These are phyloP conservation scores for Colletotrichum siamense DNA, from an alignment of 2,329 filamentous ascomycete genomes.

Conservation along the genomic window DNA sequence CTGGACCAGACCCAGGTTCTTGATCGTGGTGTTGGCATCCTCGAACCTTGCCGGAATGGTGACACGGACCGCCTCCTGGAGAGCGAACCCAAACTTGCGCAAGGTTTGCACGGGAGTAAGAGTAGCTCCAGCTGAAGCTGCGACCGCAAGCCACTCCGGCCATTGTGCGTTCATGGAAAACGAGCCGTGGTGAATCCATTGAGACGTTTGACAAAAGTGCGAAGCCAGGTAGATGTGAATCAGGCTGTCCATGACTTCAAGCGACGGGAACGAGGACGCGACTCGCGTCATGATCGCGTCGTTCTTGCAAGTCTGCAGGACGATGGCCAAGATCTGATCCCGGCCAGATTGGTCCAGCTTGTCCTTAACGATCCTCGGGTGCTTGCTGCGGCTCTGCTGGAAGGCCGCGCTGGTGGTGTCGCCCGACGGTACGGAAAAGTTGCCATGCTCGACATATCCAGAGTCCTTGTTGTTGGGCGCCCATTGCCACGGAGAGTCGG, in stretches of 20 bases:
- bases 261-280: conserved; percentile 66
- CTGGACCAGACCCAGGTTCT: conserved; percentile 55
- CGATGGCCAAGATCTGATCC: conserved; percentile 68
- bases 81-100: conserved; percentile 64
- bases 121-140: conserved; percentile 65
- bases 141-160: conserved; percentile 65
- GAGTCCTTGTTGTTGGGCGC: conserved; percentile 49
- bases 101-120: conserved; percentile 62
- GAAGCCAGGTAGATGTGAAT: conserved; percentile 65
- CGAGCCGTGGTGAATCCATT: conserved; percentile 67
- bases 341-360: conserved; percentile 53
- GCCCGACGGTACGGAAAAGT: conserved; percentile 47
- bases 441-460: conserved; percentile 47
- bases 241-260: conserved; percentile 64
- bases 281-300: conserved; percentile 55
- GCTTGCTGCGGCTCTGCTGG: conserved; percentile 39
- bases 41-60: conserved; percentile 44
- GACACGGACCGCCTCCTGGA: conserved; percentile 56
- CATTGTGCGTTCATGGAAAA: conserved; percentile 60
- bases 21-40: conserved; percentile 50
- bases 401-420: conserved; percentile 44
- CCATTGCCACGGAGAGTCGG: conserved; percentile 57
- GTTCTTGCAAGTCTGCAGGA: conserved; percentile 63
- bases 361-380: conserved; percentile 47
- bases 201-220: conserved; percentile 60